Base-by-base conservation (phyloP, 768 basidiomycete species). In the Saitozyma sp. region DNA sequence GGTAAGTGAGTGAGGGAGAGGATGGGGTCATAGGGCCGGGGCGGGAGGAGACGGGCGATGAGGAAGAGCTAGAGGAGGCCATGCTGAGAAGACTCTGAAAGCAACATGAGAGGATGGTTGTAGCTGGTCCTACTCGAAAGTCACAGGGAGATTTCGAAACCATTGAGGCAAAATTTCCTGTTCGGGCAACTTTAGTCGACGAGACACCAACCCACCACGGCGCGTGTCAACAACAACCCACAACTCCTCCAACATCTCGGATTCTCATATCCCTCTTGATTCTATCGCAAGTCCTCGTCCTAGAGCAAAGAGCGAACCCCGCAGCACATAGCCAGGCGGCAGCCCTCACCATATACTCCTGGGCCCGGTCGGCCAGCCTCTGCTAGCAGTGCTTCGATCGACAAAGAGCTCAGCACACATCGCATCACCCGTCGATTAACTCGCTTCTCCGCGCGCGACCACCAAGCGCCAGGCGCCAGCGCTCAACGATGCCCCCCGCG, bases 401-500 rank as follows among this genome's bases (percentile, higher is more conserved):
- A 29, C 29, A n/a, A n/a, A n/a, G 29, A 29, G 29, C 29, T 2
- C 29, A 29, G 29, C 51, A 52, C 51, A 19, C 51, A 52, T 7
- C 13, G 10, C 51, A 46, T 2, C 45, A 48, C 46, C 14, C 14
- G 46, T 14, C 46, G 46, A 14, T 48, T 6, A 48, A 48, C 46
- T 48, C 17, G 19, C 51, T 14, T 38, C 38, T 2, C 51, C 13
- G 11, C 51, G 3, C 17, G 16, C 16, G 38, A 52, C 51, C 17
- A 8, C 16, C 51, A 29, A 14, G 13, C 13, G 13, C 20, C 51
- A 46, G 51, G 10, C 11, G 38, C 51, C 19, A 52, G 10, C 13
- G 17, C 51, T 19, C 16, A 10, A 52, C 10, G 50, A 63, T 57
- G 62, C 56, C 62, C 11, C 9, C 62, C 10, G 49, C 51, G 2